Base-by-base conservation (phyloP, 192 early-diverging fungal genomes). In the Funneliformis geosporum region DNA sequence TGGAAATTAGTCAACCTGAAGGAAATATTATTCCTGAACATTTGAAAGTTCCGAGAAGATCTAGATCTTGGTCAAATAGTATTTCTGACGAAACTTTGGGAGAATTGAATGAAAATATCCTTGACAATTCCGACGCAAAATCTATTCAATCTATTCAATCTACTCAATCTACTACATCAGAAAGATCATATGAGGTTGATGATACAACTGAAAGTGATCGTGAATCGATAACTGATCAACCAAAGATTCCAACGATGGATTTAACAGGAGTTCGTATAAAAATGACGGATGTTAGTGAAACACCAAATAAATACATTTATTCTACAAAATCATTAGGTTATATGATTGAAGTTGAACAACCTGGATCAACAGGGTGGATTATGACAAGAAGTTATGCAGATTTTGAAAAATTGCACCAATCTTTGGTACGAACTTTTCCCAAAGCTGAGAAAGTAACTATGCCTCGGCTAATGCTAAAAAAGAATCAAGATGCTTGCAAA, bases 271-370 rank as follows among this genome's bases (percentile, higher is more conserved):
- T 75, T 5, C n/a, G 73, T 39, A 75, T 75, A 75, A 75, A 14
- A n/a, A 75, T 75, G 73, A 44, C 18, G 0, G 73, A 75, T n/a
- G 55, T 75, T 39, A 61, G 59, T 38, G 73, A 75, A 12, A 40
- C 73, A n/a, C 18, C 55, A 8, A 75, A 75, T 75, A 75, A 60
- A 39, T 23, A n/a, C 39, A 75, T 75, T 60, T 61, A 40, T 75
- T 61, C 21, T 23, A 59, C 47, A 21, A 75, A 75, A 61, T 60
- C 47, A n/a, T 39, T 60, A 5, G 21, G 23, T 14, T 75, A 75
- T 44, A 75, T 75, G 73, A 75, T 75, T n/a, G 55, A 75, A 75
- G 73, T 75, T 59, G 73, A 75, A 55, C 73, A 75, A 75, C 73
- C 73, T 38, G 73, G 73, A 40, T 75, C 73, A 18, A 60, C 73